Percentiles rank a stretch among this genome's conserved stretches.
These are phyloP conservation scores for Amanita pallidorosea DNA, from an alignment of 768 basidiomycete genomes.

Conservation along the genomic window DNA sequence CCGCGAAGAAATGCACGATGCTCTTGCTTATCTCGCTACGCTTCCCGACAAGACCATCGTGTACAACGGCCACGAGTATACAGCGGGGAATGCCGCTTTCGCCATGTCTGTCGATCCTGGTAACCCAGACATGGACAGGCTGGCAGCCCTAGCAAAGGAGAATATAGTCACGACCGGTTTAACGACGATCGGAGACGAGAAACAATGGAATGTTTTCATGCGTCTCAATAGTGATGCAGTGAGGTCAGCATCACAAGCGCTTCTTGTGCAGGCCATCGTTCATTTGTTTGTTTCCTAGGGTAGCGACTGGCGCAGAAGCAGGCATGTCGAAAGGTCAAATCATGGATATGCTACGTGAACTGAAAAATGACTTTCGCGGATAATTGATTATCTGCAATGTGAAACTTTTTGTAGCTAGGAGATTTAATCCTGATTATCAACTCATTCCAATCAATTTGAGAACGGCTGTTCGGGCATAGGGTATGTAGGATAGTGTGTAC, in stretches of 20 bases:
- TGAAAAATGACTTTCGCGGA: slow-evolving; percentile 80
- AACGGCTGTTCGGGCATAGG: slow-evolving; percentile 74
- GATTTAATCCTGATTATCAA: slow-evolving; percentile 9
- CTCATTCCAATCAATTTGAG: slow-evolving; percentile 50
- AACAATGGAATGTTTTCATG: slow-evolving; percentile 95
- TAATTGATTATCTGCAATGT: too few species aligned
- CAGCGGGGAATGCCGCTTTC: slow-evolving; percentile 62
- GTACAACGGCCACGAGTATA: slow-evolving; percentile 93
- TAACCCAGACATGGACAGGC: slow-evolving; percentile 48
- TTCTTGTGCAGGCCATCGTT: background rate
- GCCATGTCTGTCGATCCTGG: slow-evolving; percentile 48
- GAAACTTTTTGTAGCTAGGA: background rate
- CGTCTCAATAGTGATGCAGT: slow-evolving; percentile 54
- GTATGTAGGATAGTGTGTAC: slow-evolving; percentile 85
- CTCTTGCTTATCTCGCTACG: slow-evolving; percentile 57
- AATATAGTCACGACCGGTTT: slow-evolving; percentile 66
- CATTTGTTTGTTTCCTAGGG: slow-evolving; percentile 26
- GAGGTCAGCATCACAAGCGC: slow-evolving; percentile 26
- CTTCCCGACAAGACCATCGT: slow-evolving; percentile 75
- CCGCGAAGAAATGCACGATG: slow-evolving; percentile 68
- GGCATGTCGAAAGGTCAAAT: slow-evolving; percentile 40
- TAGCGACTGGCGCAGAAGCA: slow-evolving; percentile 28
- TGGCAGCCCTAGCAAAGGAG: slow-evolving; percentile 44
- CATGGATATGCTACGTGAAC: slow-evolving; percentile 66
- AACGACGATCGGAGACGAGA: slow-evolving; percentile 89